Base-by-base conservation (phyloP, 139 green algal genomes). In the Chlamydomonas applanata region DNA sequence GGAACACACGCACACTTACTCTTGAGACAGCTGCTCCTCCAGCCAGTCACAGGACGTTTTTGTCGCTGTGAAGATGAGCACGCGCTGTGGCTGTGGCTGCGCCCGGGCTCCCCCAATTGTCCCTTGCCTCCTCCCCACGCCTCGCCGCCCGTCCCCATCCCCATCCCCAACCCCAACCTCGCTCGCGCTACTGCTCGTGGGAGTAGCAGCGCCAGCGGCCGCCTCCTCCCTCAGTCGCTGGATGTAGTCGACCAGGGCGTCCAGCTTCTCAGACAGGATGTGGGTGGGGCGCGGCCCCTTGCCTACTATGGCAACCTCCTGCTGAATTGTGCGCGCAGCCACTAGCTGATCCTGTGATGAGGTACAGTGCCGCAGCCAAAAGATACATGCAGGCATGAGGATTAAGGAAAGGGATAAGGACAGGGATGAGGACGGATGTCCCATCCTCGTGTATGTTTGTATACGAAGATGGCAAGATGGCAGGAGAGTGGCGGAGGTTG, bases 251-350 rank as follows among this genome's bases (percentile, higher is more conserved):
- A 61, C 45, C 56, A 82, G 54, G 0, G 64, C 65, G 22, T 61
- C 60, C 56, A 78, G 14, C 32, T 73, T 72, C 34, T 78, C 70
- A 0, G 34, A 30, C 11, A 29, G 16, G 2, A 4, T 3, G 2
- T 49, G 27, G 36, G 32, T 9, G 14, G 62, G 14, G 35, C 60
- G 44, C 9, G 32, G 3, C 34, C 64, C 34, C 5, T 3, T 71
- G 19, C 91, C 88, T 4, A 95, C 82, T 69, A 98, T 85, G 60
- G 93, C 81, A 34, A 98, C 90, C 22, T 87, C 72, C 85, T 97
- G 93, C 27, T 63, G 86, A 25, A 98, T 87, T 57, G 73, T 82
- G 76, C 90, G 91, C 85, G 93, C 93, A 22, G 91, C 91, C 29
- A 91, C 83, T 27, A 93, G 77, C 73, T 89, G 79, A 61, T 95